Conservation (phyloP, 306 rosid species). For the Cyclanthera cordifolia region DNA sequence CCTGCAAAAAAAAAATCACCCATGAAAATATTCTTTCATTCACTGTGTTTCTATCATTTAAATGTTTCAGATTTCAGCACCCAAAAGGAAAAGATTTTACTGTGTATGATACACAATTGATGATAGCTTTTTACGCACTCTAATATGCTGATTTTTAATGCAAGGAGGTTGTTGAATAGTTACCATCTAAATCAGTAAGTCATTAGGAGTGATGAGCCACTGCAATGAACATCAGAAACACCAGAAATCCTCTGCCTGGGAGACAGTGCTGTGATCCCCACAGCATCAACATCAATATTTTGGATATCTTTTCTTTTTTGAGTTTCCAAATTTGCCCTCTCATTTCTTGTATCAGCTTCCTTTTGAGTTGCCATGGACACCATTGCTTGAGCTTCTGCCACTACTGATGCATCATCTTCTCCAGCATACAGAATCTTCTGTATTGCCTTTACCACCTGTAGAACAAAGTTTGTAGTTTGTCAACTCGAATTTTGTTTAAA, state of each 20-base stretch:
- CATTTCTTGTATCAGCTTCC: conserved; percentile 19
- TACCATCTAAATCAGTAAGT: conserved; percentile 27
- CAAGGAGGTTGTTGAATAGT: background rate
- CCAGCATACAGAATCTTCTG: conserved; percentile 80
- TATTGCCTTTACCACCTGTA: conserved; percentile 66
- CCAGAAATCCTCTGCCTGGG: conserved; percentile 77
- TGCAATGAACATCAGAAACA: conserved; percentile 70
- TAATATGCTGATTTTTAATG: background rate
- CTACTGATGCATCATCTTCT: conserved; percentile 58
- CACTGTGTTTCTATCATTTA: too few species aligned
- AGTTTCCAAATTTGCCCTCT: conserved; percentile 44
- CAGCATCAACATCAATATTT: conserved; percentile 60
- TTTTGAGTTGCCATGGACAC: conserved; percentile 20
- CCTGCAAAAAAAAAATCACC: too few species aligned
- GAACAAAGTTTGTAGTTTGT: background rate
- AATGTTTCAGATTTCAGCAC: background rate
- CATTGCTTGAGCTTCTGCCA: conserved; percentile 82
- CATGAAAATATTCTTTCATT: too few species aligned
- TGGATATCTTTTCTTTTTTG: conserved; percentile 60
- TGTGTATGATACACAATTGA: background rate
- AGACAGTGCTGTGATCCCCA: conserved; percentile 44
- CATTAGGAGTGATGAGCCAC: conserved; percentile 68
- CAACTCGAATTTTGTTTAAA: too few species aligned
- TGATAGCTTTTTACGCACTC: background rate
- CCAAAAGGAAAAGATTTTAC: background rate